Base-by-base conservation (phyloP, 768 basidiomycete genomes). In the Termitomyces sp. region DNA sequence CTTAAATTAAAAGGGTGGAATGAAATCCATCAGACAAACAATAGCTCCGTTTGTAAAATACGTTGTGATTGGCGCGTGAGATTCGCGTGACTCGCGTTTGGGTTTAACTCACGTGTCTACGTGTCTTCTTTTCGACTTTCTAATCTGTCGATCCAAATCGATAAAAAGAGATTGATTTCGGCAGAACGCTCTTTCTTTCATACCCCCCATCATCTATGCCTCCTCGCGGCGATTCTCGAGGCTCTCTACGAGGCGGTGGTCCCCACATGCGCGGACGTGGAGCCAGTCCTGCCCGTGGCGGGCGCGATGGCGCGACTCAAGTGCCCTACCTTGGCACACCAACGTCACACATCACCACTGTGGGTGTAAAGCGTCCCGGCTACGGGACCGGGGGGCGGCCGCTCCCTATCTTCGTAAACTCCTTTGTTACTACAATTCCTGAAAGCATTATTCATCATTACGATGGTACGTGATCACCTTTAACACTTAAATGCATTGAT, bases 381-480 rank as follows among this genome's bases (percentile, higher is more conserved):
- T 88, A 78, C 61, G 89, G 87, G 21, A 76, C 72, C 0, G 73
- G 75, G 10, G 90, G 89, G 3, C 65, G 65, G 22, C 61, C 64
- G 42, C 57, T 74, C 14, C 66, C 67, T 24, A 72, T 77, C 48
- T 70, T 56, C 50, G 77, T 79, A 32, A 93, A 92, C 66, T 85
- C 85, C 50, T 92, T 89, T 60, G 65, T 64, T 41, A 80, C 81
- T 3, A 73, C 77, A 0, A 81, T 87, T 15, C 84, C 89, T 0
- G 78, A 84, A 22, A 69, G 66, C 6, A 77, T 80, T 30, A 90
- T 90, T 41, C 77, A 85, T 57, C 90, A 92, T 62, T 91, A 92
- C 62, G 89, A 93, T 66, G 84, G 90, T 87, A 64, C 58, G 84
- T 68, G 1, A 55, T 51, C 46, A 45, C 28, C 51, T 53, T 44